Evolutionary conservation across 371 early-diverging fungal species (phyloP), one percentile per base, ranked within the genome.

Genomic region (Umbelopsis sp.): DNA sequence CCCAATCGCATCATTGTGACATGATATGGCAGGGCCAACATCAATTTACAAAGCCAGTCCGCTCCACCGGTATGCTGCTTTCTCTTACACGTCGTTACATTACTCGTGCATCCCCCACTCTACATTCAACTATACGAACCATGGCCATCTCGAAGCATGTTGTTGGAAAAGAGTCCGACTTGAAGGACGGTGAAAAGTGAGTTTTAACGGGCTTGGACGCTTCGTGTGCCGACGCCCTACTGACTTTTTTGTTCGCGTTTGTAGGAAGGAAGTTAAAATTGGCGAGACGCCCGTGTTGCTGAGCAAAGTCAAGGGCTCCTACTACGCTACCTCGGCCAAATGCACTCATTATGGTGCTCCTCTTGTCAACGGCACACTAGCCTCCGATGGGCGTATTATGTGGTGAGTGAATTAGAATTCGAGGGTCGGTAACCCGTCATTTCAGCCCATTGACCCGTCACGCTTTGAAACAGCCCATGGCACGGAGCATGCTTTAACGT

Each of bases 401-500:
- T 77, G 77, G 77, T 74, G 68, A 70, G 51, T 37, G 4, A 35
- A 38, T 7, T 38, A 10, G 0, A 41, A 41, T 5, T 41, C 41
- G 57, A 14, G 37, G 35, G 57, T 22, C 35, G 32, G 18, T 16
- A 32, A n/a, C n/a, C 46, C 2, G 18, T 50, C 1, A 48, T 20
- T 32, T 20, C 9, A n/a, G 8, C 44, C 50, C 16, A 50, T 66
- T 12, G 29, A 41, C 41, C 22, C 22, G 22, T 22, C 22, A 22
- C 41, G 25, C 44, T 8, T 44, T 25, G 35, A 45, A 16, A 37
- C 35, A 62, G 41, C 20, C 50, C 51, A 50, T 86, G 85, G 84
- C 87, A 86, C 73, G 85, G 85, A 66, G 87, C 87, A 16, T 84
- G 87, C 63, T 86, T 86, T 72, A 72, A 78, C 45, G 79, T 78